A percentile compares a stretch with the other conserved stretches of the same genome.
These are phyloP conservation scores for Ceratocystis eucalypticola DNA, from an alignment of 2,329 filamentous ascomycete genomes.

Conservation along the genomic window DNA sequence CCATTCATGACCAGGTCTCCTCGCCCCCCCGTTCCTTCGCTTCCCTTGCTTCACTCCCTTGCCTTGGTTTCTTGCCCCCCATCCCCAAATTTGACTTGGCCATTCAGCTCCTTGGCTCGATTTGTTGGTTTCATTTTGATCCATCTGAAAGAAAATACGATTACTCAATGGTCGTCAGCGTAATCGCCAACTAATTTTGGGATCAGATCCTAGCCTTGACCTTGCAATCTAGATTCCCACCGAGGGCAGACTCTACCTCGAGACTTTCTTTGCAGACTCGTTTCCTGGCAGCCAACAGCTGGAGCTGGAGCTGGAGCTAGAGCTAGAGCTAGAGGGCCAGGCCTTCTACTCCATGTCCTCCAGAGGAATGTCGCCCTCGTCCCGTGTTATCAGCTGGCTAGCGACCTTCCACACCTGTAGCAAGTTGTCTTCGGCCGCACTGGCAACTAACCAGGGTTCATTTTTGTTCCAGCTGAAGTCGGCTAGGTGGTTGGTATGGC, in stretches of 20 bases:
- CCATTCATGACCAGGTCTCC: too few species aligned
- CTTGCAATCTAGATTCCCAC: too few species aligned
- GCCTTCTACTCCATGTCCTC: conserved; percentile 48
- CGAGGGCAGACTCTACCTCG: background rate
- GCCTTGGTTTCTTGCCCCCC: too few species aligned
- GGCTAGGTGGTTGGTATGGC: conserved; percentile 89
- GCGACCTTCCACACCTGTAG: conserved; percentile 89
- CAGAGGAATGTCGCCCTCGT: conserved; percentile 59
- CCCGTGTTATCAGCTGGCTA: conserved; percentile 66
- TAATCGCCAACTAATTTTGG: too few species aligned
- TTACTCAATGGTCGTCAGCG: too few species aligned
- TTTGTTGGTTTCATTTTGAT: too few species aligned
- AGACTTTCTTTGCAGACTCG: background rate
- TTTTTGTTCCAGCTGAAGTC: conserved; percentile 98
- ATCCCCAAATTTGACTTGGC: too few species aligned
- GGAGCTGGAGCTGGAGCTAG: background rate
- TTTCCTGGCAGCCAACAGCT: background rate
- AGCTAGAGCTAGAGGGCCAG: background rate
- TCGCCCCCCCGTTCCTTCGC: too few species aligned
- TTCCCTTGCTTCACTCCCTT: too few species aligned
- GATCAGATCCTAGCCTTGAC: too few species aligned
- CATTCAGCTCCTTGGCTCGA: too few species aligned
- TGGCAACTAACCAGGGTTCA: conserved; percentile 92
- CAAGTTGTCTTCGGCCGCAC: conserved; percentile 90
- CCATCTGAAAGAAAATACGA: too few species aligned